Evolutionary conservation across 164 flowering plant genomes (phyloP), one percentile per base, ranked within the genome.

Genomic region (Umbilicus rupestris): DNA sequence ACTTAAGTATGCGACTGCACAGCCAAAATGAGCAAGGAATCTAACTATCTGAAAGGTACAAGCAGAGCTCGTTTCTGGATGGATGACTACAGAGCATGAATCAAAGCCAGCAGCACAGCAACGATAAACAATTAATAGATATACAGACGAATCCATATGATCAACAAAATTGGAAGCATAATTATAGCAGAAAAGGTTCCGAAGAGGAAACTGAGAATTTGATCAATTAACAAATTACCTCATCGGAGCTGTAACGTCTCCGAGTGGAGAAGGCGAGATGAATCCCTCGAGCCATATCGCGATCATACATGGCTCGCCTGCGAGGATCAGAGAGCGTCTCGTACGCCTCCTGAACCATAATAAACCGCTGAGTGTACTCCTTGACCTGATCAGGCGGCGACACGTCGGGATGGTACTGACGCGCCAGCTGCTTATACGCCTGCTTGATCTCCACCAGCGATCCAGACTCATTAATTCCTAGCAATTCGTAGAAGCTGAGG

Each of bases 391-490:
- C 92, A n/a, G 96, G 96, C 12, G 98, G 96, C 12, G 94, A 88
- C 0, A 93, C 98, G 69, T 93, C 98, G 3, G 98, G 97, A 67
- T 90, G 97, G 68, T 87, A 93, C 81, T 86, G 86, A 52, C 89
- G 70, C 0, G 90, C 97, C 37, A 88, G 76, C 71, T 85, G 89
- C 75, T 93, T 93, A 72, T 90, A 93, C 50, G 97, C 98, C 52
- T 87, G 90, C 72, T 92, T 92, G 62, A 92, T 89, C 46, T 92
- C 92, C 6, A 52, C 52, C 37, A 75, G 33, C 24, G 81, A 67
- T 4, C 78, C 96, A 1, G 84, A 72, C 65, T 83, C 83, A 1
- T 89, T 59, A 20, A 92, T 85, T 11, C 92, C 96, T 65, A 92
- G 81, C 9, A 92, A 75, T 31, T 92, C 84, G 73, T 92, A 92